Evolutionary conservation across 2,329 filamentous ascomycete genomes (phyloP), one percentile per base, ranked within the genome.

Genomic region (Colletotrichum shisoi): DNA sequence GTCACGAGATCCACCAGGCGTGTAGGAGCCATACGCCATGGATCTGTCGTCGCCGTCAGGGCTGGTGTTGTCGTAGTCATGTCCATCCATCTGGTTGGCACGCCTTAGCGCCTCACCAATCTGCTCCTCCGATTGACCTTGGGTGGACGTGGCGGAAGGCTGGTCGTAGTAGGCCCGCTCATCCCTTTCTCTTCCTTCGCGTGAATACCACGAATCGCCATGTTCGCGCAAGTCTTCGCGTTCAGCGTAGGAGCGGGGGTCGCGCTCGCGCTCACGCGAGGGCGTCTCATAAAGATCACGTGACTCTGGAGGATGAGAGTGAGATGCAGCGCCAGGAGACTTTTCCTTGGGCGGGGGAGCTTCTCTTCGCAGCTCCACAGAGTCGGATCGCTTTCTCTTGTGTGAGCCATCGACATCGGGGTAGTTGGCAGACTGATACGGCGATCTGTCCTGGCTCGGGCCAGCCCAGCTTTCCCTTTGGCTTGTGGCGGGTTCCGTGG

Each of bases 311-410:
- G 77, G 74, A 21, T 74, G 69, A 31, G 74, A 71, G n/a, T 71
- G 71, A 15, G 73, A 70, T 15, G 74, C 71, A 27, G 72, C 72
- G 57, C 79, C 78, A 34, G 77, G 77, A 15, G 78, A 77, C 5
- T 73, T 73, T 66, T 79, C 76, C 48, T 78, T 75, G 8, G 71
- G 63, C 27, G 68, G 69, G 59, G 46, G 53, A 39, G 40, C 58
- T 39, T 83, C 81, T 70, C 79, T 78, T 61, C 78, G 75, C 7
- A 75, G 76, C 63, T 89, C 89, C 44, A 81, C 76, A 6, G 90
- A 91, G 52, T 82, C 79, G 7, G 91, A 92, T 68, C 91, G 86
- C 77, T 93, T 94, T 73, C 88, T 86, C 77, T 89, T 90, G 72
- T 87, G 83, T 19, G 83, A 78, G 17, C 73, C 74, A 42, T 88